A percentile compares a stretch with the other conserved stretches of the same genome.
Evolutionary conservation across 192 early-diverging fungal species (phyloP).

Genomic region (Coemansia sp.): DNA sequence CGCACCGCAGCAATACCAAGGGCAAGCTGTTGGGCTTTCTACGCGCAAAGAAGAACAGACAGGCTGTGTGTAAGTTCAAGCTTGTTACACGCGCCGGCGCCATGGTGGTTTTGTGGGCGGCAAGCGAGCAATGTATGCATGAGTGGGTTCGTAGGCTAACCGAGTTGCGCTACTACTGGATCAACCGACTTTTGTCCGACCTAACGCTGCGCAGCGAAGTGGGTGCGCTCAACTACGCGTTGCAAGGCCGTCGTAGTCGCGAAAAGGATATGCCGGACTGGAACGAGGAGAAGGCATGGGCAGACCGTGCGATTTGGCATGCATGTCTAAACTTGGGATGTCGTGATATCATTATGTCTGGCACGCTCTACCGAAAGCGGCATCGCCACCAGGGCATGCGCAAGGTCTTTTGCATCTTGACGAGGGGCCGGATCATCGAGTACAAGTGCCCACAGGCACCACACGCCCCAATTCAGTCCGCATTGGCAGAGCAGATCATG

Average conservation of each 20-base stretch:
- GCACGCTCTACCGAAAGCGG: slow-evolving; percentile 52
- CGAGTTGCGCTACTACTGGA: slow-evolving; percentile 48
- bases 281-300: slow-evolving; percentile 40
- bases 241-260: slow-evolving; percentile 34
- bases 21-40: slow-evolving; percentile 25
- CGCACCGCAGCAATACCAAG: slow-evolving; percentile 7
- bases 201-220: slow-evolving; percentile 28
- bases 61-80: slow-evolving; percentile 33
- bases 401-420: slow-evolving; percentile 51
- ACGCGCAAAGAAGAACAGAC: slow-evolving; percentile 26
- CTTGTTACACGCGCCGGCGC: slow-evolving; percentile 37
- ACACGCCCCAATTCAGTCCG: slow-evolving; percentile 15
- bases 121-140: slow-evolving; percentile 35
- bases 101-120: slow-evolving; percentile 37
- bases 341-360: slow-evolving; percentile 45
- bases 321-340: slow-evolving; percentile 50
- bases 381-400: slow-evolving; percentile 47
- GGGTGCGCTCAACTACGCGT: slow-evolving; percentile 36
- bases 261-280: slow-evolving; percentile 29
- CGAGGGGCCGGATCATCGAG: slow-evolving; percentile 46
- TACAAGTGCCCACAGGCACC: slow-evolving; percentile 29
- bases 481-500: slow-evolving; percentile 17
- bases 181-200: slow-evolving; percentile 36
- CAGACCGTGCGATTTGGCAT: slow-evolving; percentile 49
- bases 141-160: slow-evolving; percentile 48